Base-by-base conservation (phyloP, 768 basidiomycete species). In the Hydnomerulius pinastri region DNA sequence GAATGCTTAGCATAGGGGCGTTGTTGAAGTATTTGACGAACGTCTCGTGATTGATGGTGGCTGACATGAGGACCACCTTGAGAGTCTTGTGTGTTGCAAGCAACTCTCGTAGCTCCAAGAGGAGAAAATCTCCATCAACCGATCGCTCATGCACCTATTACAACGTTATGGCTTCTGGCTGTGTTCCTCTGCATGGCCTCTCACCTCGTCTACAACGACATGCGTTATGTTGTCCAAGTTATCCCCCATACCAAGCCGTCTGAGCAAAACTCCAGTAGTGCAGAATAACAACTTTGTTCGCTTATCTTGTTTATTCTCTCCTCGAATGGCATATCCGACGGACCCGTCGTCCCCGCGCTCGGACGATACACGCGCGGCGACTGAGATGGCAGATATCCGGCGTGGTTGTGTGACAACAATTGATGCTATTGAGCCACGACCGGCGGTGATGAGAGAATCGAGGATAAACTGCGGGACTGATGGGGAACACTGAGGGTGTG, bases 361-460 rank as follows among this genome's bases (percentile, higher is more conserved):
- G 24, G 85, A 71, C 15, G 92, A 89, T 27, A 97, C 94, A 42
- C 94, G 85, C 10, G 85, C 76, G 4, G 95, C 88, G 4, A 98
- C 90, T 1, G 91, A 90, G 42, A 95, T 82, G 1, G 94, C 95
- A 17, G 92, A 89, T 10, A 96, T 79, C 61, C 93, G 77, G 18
- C 94, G 82, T 15, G 95, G 95, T 58, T 98, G 95, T 1, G 95
- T 96, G 5, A 95, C 75, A 33, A 97, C 70, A 43, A 98, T 92
- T 2, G 80, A 86, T 9, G 84, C 84, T 21, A 74, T 71, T 3
- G 85, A 80, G 10, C 92, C 92, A 15, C 69, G 70, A 13, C 73
- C 73, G 0, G 77, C 73, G 7, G 72, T 55, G 41, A 96, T 94
- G 37, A 90, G 78, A 35, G 87, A 82, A 58, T 97, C 93, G 40